Evolutionary conservation across 306 rosid species (phyloP).

Genomic region (Datisca glomerata): DNA sequence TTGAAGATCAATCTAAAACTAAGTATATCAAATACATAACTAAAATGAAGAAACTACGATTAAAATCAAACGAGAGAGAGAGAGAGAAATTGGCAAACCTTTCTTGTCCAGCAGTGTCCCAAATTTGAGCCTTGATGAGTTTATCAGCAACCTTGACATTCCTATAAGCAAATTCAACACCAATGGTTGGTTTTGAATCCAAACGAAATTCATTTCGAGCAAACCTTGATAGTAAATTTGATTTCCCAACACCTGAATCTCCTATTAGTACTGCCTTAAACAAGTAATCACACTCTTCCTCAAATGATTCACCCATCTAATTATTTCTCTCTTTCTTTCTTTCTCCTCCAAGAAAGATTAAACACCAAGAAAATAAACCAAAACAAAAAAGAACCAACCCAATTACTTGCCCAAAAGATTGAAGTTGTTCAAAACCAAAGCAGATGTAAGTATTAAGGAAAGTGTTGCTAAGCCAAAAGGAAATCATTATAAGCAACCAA

Average conservation of each 20-base stretch:
- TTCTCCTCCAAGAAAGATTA: slow-evolving; percentile 6
- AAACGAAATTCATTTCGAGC: slow-evolving; percentile 59
- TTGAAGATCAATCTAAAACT: slow-evolving; percentile 13
- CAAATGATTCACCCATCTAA: slow-evolving; percentile 55
- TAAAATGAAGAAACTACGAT: background rate
- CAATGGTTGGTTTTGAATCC: slow-evolving; percentile 86
- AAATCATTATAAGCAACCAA: too few species aligned
- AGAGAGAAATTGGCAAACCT: slow-evolving; percentile 26
- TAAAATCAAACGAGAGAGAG: background rate
- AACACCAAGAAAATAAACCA: too few species aligned
- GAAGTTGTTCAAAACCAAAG: background rate
- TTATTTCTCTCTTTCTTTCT: background rate
- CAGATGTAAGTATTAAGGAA: background rate
- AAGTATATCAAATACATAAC: background rate
- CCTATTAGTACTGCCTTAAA: slow-evolving; percentile 76
- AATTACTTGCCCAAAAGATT: too few species aligned
- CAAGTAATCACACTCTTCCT: slow-evolving; percentile 82
- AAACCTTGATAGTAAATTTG: slow-evolving; percentile 75
- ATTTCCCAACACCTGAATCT: slow-evolving; percentile 88
- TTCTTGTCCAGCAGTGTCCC: slow-evolving; percentile 99
- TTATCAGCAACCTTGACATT: slow-evolving; percentile 56
- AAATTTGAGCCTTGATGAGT: slow-evolving; percentile 82
- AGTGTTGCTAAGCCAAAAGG: background rate
- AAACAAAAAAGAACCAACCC: too few species aligned
- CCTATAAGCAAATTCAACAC: slow-evolving; percentile 89